Evolutionary conservation across 352 stramenopile genomes (phyloP), one percentile per base, ranked within the genome.

Genomic region (Globisporangium iwayamae): DNA sequence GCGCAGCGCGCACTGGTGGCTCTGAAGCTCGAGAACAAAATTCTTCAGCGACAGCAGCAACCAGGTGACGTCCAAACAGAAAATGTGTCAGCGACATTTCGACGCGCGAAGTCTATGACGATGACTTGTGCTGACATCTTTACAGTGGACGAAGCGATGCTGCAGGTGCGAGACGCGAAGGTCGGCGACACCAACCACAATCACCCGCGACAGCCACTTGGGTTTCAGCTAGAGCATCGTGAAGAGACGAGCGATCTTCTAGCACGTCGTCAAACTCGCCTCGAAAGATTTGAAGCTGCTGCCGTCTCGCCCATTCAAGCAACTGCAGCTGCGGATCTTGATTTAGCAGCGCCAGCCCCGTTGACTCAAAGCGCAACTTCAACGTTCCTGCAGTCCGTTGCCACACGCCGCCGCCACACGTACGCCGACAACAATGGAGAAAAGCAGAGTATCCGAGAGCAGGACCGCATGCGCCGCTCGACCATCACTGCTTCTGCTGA

Each of bases 1-100:
- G 75, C 75, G 43, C 70, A 70, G 32, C 67, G 57, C 2, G 56
- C 74, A 57, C 56, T 76, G 32, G 59, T 60, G 62, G 66, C 64
- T 4, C 54, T 83, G 32, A 75, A 76, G 38, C n/a, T 72, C 36
- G 67, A 85, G 46, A 83, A 83, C 60, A 66, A 67, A 2, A 32
- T 72, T 14, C 64, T 83, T 6, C 74, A 47, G n/a, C 6, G 55
- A 65, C 9, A 36, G 18, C 11, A 57, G 22, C 22, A 53, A 53
- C 22, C 46, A 68, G 25, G n/a, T 30, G 18, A 56, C 38, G 13
- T 3, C 28, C 20, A 28, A 25, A 25, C 22, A 55, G 30, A 8
- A 13, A 20, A 22, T 0, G 30, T n/a, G 34, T 20, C 8, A n/a
- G 32, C 32, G 32, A 58, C 48, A 18, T 38, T 45, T 45, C 54